phyloP scores from a whole-genome alignment of 2,329 filamentous ascomycete genomes.

The Venturia aucupariae region DNA sequence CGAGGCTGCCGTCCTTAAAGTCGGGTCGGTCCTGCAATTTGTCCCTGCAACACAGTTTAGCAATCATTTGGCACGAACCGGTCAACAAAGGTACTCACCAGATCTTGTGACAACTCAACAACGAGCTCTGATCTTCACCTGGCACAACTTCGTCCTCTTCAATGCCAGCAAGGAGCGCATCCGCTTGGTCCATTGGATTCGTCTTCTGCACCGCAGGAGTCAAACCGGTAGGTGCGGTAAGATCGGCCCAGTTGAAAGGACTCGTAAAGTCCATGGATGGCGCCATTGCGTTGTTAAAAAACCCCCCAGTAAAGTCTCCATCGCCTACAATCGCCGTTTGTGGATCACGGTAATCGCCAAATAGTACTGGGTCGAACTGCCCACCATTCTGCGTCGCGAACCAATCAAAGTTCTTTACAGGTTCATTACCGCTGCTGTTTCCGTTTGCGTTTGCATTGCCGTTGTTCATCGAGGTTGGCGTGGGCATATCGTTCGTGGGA shows the following conservation, averaged over 20 bases:
- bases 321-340: slow-evolving; percentile 68
- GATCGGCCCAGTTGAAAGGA: slow-evolving; percentile 62
- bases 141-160: slow-evolving; percentile 57
- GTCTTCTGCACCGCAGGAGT: slow-evolving; percentile 44
- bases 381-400: slow-evolving; percentile 71
- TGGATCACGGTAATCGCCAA: slow-evolving; percentile 84
- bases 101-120: slow-evolving; percentile 81
- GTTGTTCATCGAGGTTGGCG: slow-evolving; percentile 18
- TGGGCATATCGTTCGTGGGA: slow-evolving; percentile 24
- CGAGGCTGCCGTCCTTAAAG: slow-evolving; percentile 83
- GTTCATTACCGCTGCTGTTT: background rate
- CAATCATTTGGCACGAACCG: background rate
- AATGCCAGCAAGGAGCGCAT: slow-evolving; percentile 58
- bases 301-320: slow-evolving; percentile 59
- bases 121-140: slow-evolving; percentile 49
- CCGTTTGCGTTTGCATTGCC: slow-evolving; percentile 21
- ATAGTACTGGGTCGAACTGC: slow-evolving; percentile 83
- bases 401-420: slow-evolving; percentile 20
- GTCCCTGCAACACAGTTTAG: slow-evolving; percentile 52
- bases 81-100: slow-evolving; percentile 55
- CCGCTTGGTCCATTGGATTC: slow-evolving; percentile 69
- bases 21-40: slow-evolving; percentile 78
- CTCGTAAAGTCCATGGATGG: slow-evolving; percentile 57
- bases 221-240: slow-evolving; percentile 19
- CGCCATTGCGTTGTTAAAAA: slow-evolving; percentile 57